Base-by-base conservation (phyloP, 2,329 filamentous ascomycete genomes). In the Ramularia endophylla region DNA sequence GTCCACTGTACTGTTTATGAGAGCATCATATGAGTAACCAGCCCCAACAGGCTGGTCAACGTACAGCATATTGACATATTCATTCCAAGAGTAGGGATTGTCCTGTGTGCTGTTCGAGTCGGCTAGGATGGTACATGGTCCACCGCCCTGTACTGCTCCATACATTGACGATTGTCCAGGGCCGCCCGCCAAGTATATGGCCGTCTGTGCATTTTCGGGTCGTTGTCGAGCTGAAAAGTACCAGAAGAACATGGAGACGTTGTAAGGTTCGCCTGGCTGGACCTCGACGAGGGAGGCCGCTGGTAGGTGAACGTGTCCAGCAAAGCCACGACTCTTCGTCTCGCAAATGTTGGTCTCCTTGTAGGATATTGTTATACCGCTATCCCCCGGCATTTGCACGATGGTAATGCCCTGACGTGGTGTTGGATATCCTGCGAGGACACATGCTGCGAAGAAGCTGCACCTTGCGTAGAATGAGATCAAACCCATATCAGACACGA, bases 141-240 rank as follows among this genome's bases (percentile, higher is more conserved):
- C 57, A 6, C 76, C 56, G 40, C 57, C 68, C 50, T 75, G 68
- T 45, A 79, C 78, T 2, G 78, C 56, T 2, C 75, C 76, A 40
- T 77, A 71, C 66, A 81, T 71, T 8, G 73, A 78, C 11, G 70
- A 73, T 8, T 69, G 69, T 3, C 78, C 78, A 3, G 78, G 78
- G 0, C 79, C 79, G 27, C 75, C 75, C 38, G 73, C 74, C 54
- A 83, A 71, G 71, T 76, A 83, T 17, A 81, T 73, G 0, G 74
- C 72, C 22, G 81, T 61, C 0, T 77, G 78, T 3, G 77, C 77
- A 38, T 70, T 65, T 8, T 57, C 48, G 2, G 76, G 67, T 50
- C 70, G 64, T 4, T 74, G 65, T 7, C 75, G 66, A 5, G 78
- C 67, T 52, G 80, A 75, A 51, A 81, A 75, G 54, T 80, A 81